phyloP scores from a whole-genome alignment of 139 green algal genomes.

The Chlorella sorokiniana region DNA sequence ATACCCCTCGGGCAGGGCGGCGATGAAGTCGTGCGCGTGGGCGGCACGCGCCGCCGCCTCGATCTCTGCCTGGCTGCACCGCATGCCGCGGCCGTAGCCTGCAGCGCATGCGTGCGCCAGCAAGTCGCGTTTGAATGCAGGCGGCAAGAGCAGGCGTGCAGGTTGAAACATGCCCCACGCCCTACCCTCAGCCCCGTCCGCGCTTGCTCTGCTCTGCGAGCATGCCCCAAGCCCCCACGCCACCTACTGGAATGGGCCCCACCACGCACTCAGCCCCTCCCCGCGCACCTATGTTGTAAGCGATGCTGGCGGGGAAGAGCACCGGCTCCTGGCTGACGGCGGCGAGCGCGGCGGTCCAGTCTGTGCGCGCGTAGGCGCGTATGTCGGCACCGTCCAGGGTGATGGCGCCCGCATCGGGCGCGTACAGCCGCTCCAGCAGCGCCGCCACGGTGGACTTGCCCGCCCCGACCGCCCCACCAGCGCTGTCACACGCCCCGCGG shows the following conservation, averaged over 20 bases:
- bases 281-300: constrained; percentile 80
- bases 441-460: constrained; percentile 86
- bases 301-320: constrained; percentile 84
- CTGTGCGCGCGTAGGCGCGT: constrained; percentile 57
- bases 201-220: no score
- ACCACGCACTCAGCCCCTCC: no score
- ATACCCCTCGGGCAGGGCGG: constrained; percentile 43
- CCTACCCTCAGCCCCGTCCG: no score
- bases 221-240: not conserved
- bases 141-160: no score
- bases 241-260: no score
- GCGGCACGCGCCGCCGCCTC: constrained; percentile 62
- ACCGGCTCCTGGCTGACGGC: constrained; percentile 84
- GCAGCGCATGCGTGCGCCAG: not conserved
- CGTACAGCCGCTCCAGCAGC: constrained; percentile 75
- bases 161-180: no score
- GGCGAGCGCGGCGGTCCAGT: constrained; percentile 74
- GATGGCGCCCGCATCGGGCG: constrained; percentile 46
- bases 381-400: constrained; percentile 40
- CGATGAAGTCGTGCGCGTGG: constrained; percentile 81
- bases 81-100: constrained; percentile 63
- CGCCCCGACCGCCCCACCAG: constrained; percentile 80
- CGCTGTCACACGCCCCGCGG: constrained; percentile 77
- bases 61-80: constrained; percentile 46
- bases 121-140: no score